A percentile compares a stretch with the other conserved stretches of the same genome.
Evolutionary conservation across 1,284 basidiomycete species (phyloP).

Genomic region (Amylostereum chailletii): DNA sequence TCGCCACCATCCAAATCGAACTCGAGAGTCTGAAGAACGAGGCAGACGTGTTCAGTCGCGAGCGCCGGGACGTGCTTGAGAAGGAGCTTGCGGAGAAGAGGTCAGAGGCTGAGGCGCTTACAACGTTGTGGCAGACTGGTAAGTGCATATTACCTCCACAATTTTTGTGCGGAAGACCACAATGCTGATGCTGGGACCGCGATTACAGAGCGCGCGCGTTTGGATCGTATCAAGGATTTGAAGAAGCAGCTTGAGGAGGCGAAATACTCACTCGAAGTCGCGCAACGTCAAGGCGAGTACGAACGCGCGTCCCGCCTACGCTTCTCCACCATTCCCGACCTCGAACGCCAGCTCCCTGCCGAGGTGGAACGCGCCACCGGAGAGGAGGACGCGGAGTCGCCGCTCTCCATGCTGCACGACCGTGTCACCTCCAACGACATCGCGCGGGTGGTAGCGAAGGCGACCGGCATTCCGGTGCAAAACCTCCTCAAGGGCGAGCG

Average conservation of each 20-base stretch:
- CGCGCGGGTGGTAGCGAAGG: constrained; percentile 79
- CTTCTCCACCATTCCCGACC: constrained; percentile 77
- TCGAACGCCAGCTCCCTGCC: constrained; percentile 67
- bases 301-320: constrained; percentile 77
- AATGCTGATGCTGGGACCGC: background rate
- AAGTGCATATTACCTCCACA: constrained; percentile 8
- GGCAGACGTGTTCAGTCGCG: constrained; percentile 72
- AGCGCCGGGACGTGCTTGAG: constrained; percentile 65
- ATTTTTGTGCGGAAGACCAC: background rate
- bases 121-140: constrained; percentile 69
- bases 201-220: constrained; percentile 57
- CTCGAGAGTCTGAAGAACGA: constrained; percentile 87
- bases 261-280: constrained; percentile 80
- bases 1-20: constrained; percentile 87
- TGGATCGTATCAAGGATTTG: constrained; percentile 70
- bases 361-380: constrained; percentile 39
- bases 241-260: constrained; percentile 81
- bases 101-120: constrained; percentile 53
- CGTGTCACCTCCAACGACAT: constrained; percentile 87
- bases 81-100: constrained; percentile 50
- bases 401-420: constrained; percentile 70
- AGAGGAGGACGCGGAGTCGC: constrained; percentile 35
- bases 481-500: constrained; percentile 85
- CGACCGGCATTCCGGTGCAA: constrained; percentile 88
- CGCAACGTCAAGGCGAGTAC: constrained; percentile 79